A percentile compares a stretch with the other conserved stretches of the same genome.
Conservation (phyloP, 1,284 basidiomycete species). For the Sanghuangporus baumii region DNA sequence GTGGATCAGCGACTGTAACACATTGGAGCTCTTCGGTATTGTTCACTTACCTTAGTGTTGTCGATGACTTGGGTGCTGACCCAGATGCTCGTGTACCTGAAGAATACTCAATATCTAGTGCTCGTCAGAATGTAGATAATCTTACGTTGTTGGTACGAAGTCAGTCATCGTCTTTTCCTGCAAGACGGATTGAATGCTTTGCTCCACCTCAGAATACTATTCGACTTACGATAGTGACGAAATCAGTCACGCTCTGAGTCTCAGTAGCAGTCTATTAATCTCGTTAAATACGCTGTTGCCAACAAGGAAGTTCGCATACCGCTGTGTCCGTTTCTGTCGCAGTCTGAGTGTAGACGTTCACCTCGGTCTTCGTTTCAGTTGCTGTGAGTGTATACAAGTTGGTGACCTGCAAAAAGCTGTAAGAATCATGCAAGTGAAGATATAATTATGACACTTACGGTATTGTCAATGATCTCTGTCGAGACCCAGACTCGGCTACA, state of each 20-base stretch:
- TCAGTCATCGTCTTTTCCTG: conserved; percentile 2
- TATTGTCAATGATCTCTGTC: conserved; percentile 56
- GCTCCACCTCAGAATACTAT: neutral
- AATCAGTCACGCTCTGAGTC: conserved; percentile 20
- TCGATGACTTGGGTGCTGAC: conserved; percentile 55
- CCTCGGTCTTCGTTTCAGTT: conserved; percentile 48
- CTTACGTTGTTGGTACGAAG: conserved; percentile 1
- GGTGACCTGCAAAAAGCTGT: conserved; percentile 25
- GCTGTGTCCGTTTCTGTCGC: conserved; percentile 14
- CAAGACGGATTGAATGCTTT: conserved; percentile 10
- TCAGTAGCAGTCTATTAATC: conserved; percentile 26
- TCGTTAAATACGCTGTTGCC: conserved; percentile 7
- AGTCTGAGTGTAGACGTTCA: conserved; percentile 47
- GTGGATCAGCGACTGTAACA: conserved; percentile 34
- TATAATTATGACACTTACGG: conserved; percentile 22
- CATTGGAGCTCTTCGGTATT: neutral
- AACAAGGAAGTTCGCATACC: neutral
- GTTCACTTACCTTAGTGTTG: conserved; percentile 36
- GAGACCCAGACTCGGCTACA: conserved; percentile 48
- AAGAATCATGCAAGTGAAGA: neutral
- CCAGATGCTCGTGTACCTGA: conserved; percentile 49
- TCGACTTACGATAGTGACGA: conserved; percentile 19
- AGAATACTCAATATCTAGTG: conserved; percentile 28
- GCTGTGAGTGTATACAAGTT: conserved; percentile 55
- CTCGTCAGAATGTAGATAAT: conserved; percentile 28